A percentile compares a stretch with the other conserved stretches of the same genome.
Evolutionary conservation across 495 filamentous ascomycete species (phyloP).

Genomic region (Xylaria sp.): DNA sequence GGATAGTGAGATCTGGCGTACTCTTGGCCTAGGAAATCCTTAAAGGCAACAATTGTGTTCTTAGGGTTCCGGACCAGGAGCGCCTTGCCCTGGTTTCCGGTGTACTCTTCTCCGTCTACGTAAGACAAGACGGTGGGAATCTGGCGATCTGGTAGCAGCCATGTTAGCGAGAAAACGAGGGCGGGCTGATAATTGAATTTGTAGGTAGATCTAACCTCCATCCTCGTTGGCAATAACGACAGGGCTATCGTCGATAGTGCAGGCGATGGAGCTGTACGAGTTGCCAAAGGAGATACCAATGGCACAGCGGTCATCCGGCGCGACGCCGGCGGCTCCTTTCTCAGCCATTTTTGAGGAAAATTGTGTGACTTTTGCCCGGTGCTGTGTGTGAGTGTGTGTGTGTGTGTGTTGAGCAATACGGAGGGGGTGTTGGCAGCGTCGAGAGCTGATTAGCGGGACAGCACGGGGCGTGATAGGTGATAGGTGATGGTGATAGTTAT

Average conservation of each 20-base stretch:
- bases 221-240: conserved; percentile 99
- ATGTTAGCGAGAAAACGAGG: conserved; percentile 25
- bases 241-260: conserved; percentile 88
- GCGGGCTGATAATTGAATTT: no score
- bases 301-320: conserved; percentile 70
- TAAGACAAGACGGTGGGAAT: conserved; percentile 96
- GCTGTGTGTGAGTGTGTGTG: neutral
- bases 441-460: conserved; percentile 17
- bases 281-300: conserved; percentile 99
- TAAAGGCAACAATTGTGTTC: conserved; percentile 95
- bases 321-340: conserved; percentile 38
- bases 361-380: neutral
- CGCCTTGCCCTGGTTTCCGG: conserved; percentile 91
- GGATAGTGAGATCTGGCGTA: conserved; percentile 47
- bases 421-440: conserved; percentile 5
- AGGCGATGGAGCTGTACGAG: conserved; percentile 95
- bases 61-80: conserved; percentile 88
- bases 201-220: conserved; percentile 68
- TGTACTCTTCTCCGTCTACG: conserved; percentile 93
- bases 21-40: conserved; percentile 94
- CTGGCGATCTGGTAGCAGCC: conserved; percentile 75
- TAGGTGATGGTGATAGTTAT: conserved; percentile 6
- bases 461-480: conserved; percentile 4
- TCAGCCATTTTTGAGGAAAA: conserved; percentile 46
- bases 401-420: conserved; percentile 8